Percentiles rank a stretch among this genome's conserved stretches.
These are phyloP conservation scores for Nakaseomyces delphensis DNA, from an alignment of 1,139 yeast species.

Conservation along the genomic window DNA sequence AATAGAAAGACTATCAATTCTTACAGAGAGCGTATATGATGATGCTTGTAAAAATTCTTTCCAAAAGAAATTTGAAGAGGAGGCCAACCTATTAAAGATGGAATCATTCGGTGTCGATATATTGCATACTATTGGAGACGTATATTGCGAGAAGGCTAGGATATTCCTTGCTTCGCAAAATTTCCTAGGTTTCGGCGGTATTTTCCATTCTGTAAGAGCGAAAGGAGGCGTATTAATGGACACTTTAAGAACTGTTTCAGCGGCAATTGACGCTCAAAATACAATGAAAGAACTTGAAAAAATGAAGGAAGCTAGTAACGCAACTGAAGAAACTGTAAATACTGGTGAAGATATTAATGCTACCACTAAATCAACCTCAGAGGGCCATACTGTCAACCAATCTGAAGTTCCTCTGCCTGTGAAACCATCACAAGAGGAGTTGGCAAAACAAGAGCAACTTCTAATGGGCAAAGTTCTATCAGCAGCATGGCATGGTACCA, in stretches of 20 bases:
- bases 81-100: constrained; percentile 83
- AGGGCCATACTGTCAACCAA: background rate
- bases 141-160: constrained; percentile 60
- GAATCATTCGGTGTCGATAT: constrained; percentile 92
- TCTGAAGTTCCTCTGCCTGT: constrained; percentile 7
- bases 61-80: constrained; percentile 60
- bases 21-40: constrained; percentile 76
- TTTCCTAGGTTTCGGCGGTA: constrained; percentile 72
- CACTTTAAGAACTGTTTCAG: constrained; percentile 71
- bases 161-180: constrained; percentile 59
- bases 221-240: constrained; percentile 80
- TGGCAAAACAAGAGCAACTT: constrained; percentile 78
- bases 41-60: constrained; percentile 62
- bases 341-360: constrained; percentile 42
- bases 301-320: constrained; percentile 52
- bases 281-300: constrained; percentile 75
- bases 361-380: constrained; percentile 5
- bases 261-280: constrained; percentile 86
- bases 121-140: constrained; percentile 74
- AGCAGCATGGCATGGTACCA: constrained; percentile 95
- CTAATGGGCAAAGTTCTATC: constrained; percentile 85
- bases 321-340: constrained; percentile 29
- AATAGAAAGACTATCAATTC: constrained; percentile 56
- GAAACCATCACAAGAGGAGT: constrained; percentile 67
- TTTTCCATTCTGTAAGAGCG: constrained; percentile 75